Conservation (phyloP, 371 early-diverging fungal species). For the Batkoa obscura region DNA sequence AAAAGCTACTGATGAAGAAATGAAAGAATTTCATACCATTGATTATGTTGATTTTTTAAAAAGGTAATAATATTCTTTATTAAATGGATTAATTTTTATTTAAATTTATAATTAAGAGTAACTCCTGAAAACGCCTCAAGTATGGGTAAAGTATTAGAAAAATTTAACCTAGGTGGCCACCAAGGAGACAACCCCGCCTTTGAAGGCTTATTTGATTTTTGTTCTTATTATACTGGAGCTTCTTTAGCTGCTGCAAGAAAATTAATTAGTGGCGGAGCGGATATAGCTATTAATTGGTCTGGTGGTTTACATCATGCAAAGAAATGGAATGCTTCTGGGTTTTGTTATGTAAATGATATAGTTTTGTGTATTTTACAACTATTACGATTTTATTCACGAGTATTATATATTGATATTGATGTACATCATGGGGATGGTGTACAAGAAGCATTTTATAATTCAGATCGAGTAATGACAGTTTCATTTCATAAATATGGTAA, state of each 20-base stretch:
- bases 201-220: constrained; percentile 92
- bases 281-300: constrained; percentile 75
- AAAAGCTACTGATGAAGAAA: constrained; percentile 87
- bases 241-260: constrained; percentile 71
- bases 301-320: constrained; percentile 95
- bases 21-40: constrained; percentile 84
- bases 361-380: constrained; percentile 77
- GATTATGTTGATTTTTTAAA: constrained; percentile 98
- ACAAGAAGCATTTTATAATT: constrained; percentile 79
- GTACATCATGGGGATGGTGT: constrained; percentile 96
- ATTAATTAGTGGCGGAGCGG: constrained; percentile 48
- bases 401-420: constrained; percentile 89
- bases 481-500: constrained; percentile 86
- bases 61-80: constrained; percentile 20
- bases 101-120: constrained; percentile 25
- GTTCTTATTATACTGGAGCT: constrained; percentile 70
- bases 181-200: constrained; percentile 86
- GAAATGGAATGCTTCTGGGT: constrained; percentile 76
- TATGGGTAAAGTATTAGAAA: constrained; percentile 38
- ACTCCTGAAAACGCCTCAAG: constrained; percentile 73
- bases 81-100: no score
- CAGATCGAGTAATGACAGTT: constrained; percentile 81
- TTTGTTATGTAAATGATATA: constrained; percentile 93
- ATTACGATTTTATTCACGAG: constrained; percentile 48
- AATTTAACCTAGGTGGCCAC: constrained; percentile 58